A percentile compares a stretch with the other conserved stretches of the same genome.
Conservation (phyloP, 2,329 filamentous ascomycete genomes). For the Fusarium tuaranense region DNA sequence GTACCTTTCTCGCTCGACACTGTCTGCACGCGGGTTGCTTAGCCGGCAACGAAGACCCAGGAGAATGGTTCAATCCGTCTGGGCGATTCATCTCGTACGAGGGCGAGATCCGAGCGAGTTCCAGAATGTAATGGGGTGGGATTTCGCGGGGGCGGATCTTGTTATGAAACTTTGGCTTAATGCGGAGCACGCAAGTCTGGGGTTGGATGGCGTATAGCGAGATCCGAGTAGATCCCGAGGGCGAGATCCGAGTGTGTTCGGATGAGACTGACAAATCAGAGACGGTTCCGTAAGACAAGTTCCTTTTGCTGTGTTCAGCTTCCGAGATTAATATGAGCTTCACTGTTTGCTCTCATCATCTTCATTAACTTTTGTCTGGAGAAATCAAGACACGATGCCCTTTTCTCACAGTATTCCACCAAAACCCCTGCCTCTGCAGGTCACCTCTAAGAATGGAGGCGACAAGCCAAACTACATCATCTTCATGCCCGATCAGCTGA, state of each 20-base stretch:
- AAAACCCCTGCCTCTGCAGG: conserved; percentile 38
- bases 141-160: background rate
- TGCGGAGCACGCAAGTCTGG: conserved; percentile 27
- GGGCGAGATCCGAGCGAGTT: conserved; percentile 32
- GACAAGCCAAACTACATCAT: conserved; percentile 53
- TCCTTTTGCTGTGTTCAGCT: background rate
- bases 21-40: conserved; percentile 36
- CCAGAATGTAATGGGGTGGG: background rate
- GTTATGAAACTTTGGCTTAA: background rate
- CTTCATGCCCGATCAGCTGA: conserved; percentile 62
- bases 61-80: background rate
- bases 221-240: conserved; percentile 10
- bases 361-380: background rate
- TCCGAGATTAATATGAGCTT: background rate
- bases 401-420: conserved; percentile 10
- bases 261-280: background rate
- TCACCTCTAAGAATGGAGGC: conserved; percentile 44
- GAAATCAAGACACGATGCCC: conserved; percentile 16
- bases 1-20: conserved; percentile 43
- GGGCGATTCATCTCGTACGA: conserved; percentile 1
- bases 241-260: conserved; percentile 31
- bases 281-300: background rate
- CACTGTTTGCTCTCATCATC: background rate
- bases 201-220: conserved; percentile 15
- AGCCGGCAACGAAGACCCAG: conserved; percentile 1